A percentile compares a stretch with the other conserved stretches of the same genome.
Evolutionary conservation across 257 asterid genomes (phyloP).

Genomic region (Rubia yunnanensis): DNA sequence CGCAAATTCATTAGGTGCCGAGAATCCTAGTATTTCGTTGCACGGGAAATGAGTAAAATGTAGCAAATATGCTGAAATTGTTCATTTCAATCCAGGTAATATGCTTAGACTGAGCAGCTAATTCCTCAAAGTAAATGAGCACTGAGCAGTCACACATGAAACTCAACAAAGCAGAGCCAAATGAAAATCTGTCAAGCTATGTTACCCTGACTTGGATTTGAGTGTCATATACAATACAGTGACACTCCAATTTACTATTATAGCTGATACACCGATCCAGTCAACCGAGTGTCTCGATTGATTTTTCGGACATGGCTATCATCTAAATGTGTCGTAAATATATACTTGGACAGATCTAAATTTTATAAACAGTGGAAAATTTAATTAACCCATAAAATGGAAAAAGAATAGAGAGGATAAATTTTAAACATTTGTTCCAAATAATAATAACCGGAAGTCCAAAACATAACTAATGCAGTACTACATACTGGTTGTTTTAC

Average conservation of each 20-base stretch:
- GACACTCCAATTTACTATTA: not conserved
- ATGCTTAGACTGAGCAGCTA: not conserved
- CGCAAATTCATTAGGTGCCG: not conserved
- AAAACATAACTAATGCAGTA: too few species aligned
- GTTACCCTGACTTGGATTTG: not conserved
- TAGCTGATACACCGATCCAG: not conserved
- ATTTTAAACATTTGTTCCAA: too few species aligned
- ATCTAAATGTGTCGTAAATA: not conserved
- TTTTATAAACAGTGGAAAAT: too few species aligned
- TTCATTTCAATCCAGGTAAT: not conserved
- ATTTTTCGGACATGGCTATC: too few species aligned
- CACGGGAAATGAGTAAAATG: not conserved
- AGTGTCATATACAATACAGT: not conserved
- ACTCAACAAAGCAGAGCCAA: not conserved
- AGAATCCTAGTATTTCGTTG: too few species aligned
- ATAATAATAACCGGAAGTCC: too few species aligned
- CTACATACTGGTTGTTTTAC: too few species aligned
- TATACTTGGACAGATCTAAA: too few species aligned
- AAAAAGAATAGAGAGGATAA: too few species aligned
- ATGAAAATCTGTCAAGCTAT: not conserved
- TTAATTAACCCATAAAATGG: not conserved
- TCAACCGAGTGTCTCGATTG: not conserved
- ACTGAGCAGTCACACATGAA: not conserved
- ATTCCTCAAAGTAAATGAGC: not conserved
- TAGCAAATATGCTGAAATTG: not conserved